Evolutionary conservation across 1,284 basidiomycete species (phyloP), one percentile per base, ranked within the genome.

Genomic region (Sutorius eximius): DNA sequence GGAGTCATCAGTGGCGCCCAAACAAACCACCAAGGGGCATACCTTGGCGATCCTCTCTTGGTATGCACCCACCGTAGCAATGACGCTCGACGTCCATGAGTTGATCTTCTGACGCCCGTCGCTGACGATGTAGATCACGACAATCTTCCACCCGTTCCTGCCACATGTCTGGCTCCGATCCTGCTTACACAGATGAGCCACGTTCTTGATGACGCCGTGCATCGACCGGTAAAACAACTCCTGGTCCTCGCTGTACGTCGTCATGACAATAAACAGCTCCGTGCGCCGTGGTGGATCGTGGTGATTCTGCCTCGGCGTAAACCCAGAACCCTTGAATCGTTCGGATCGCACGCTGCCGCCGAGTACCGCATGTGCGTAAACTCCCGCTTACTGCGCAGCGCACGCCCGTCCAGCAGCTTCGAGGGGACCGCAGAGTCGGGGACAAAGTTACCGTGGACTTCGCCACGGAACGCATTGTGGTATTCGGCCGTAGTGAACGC

Each of bases 81-180:
- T 82, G 33, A 93, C 90, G 59, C 87, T 89, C 64, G 95, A 70
- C 18, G 93, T 95, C 55, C 93, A 75, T 37, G 85, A 81, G 69
- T 96, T 93, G 73, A 96, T 91, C 78, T 95, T 95, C 62, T 77
- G 71, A 42, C 93, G 81, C 0, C 85, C 84, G 64, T 86, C 83
- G 34, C 62, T 66, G 16, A 73, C 76, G 56, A 77, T 76, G 59
- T 75, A 79, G 18, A 80, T 72, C 8, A 79, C 78, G 24, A 87
- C 91, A 80, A 96, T 98, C 78, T 97, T 96, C 95, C 95, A 98
- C 0, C 95, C 94, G 0, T 97, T 93, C 69, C 91, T 89, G 1
- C 94, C 94, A 95, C 95, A 98, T 1, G 90, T 97, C 78, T 93
- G 93, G 62, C 87, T 90, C 52, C 91, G 74, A 43, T 89, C 87